A percentile compares a stretch with the other conserved stretches of the same genome.
phyloP scores from a whole-genome alignment of 108 stramenopile species.

The Epithemia pelagica region DNA sequence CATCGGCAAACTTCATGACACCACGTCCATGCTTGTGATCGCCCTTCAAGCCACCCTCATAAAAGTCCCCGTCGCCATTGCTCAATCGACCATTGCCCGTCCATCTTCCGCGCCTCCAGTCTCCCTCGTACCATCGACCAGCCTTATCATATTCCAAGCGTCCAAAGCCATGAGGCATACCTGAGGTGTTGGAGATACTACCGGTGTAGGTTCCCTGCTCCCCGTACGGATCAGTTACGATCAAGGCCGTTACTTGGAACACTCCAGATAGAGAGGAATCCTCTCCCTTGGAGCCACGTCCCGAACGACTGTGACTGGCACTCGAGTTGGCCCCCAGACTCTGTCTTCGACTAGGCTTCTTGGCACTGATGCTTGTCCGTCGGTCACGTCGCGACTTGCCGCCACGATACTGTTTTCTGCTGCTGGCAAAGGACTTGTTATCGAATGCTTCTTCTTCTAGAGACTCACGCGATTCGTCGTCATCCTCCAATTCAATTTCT shows the following conservation, averaged over 20 bases:
- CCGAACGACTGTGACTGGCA: neutral
- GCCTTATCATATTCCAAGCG: slow-evolving; percentile 48
- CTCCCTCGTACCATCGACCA: slow-evolving; percentile 51
- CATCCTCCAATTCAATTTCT: slow-evolving; percentile 47
- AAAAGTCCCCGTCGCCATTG: slow-evolving; percentile 48
- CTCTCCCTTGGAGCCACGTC: neutral
- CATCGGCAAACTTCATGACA: slow-evolving; percentile 45
- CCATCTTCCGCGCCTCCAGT: slow-evolving; percentile 54
- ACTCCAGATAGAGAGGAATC: slow-evolving; percentile 5
- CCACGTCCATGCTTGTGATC: slow-evolving; percentile 51
- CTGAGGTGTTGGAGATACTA: slow-evolving; percentile 31
- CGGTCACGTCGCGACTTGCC: neutral
- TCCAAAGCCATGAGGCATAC: slow-evolving; percentile 49
- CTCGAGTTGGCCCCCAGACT: neutral
- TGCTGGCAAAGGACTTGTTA: slow-evolving; percentile 5
- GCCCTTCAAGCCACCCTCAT: slow-evolving; percentile 48
- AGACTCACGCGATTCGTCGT: slow-evolving; percentile 18
- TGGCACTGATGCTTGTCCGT: neutral
- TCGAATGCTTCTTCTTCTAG: slow-evolving; percentile 14
- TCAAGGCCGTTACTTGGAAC: slow-evolving; percentile 21
- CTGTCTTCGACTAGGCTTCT: neutral
- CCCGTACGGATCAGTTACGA: slow-evolving; percentile 45
- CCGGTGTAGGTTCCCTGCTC: slow-evolving; percentile 50
- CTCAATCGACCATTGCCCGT: slow-evolving; percentile 38
- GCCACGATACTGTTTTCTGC: neutral